These are phyloP conservation scores for Phialophora tarda DNA, from an alignment of 2,329 filamentous ascomycete species.

Conservation along the genomic window DNA sequence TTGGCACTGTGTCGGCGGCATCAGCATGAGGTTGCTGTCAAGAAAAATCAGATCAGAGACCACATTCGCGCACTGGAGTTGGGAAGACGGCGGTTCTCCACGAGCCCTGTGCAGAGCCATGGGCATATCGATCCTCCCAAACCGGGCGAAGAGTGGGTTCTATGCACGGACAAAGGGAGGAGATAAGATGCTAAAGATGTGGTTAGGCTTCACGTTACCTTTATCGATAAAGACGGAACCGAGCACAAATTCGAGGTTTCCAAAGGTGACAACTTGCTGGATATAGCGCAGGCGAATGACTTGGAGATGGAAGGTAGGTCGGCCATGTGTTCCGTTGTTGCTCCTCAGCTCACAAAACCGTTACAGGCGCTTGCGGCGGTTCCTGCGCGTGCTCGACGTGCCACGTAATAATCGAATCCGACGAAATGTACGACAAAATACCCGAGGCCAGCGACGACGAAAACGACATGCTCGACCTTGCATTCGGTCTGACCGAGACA, in stretches of 20 bases:
- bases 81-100: conserved; percentile 66
- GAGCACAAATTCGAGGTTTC: conserved; percentile 78
- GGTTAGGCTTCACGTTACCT: conserved; percentile 80
- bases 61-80: conserved; percentile 39
- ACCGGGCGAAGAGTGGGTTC: conserved; percentile 82
- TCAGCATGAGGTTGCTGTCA: conserved; percentile 31
- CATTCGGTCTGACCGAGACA: conserved; percentile 88
- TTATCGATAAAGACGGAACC: conserved; percentile 86
- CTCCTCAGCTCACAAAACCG: neutral
- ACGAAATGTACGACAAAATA: conserved; percentile 77
- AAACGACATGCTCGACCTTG: conserved; percentile 89
- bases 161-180: neutral
- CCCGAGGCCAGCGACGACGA: conserved; percentile 78
- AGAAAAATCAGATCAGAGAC: conserved; percentile 35
- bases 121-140: conserved; percentile 84
- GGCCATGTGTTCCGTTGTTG: neutral
- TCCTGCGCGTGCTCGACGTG: conserved; percentile 93
- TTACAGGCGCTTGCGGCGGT: conserved; percentile 80
- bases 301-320: conserved; percentile 87
- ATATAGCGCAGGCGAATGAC: conserved; percentile 93
- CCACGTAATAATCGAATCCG: conserved; percentile 81
- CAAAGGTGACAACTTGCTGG: conserved; percentile 88
- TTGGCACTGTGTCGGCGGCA: conserved; percentile 31
- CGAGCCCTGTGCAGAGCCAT: conserved; percentile 66
- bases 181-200: conserved; percentile 10